Evolutionary conservation across 2,329 filamentous ascomycete species (phyloP).

Genomic region (Pyricularia sp.): DNA sequence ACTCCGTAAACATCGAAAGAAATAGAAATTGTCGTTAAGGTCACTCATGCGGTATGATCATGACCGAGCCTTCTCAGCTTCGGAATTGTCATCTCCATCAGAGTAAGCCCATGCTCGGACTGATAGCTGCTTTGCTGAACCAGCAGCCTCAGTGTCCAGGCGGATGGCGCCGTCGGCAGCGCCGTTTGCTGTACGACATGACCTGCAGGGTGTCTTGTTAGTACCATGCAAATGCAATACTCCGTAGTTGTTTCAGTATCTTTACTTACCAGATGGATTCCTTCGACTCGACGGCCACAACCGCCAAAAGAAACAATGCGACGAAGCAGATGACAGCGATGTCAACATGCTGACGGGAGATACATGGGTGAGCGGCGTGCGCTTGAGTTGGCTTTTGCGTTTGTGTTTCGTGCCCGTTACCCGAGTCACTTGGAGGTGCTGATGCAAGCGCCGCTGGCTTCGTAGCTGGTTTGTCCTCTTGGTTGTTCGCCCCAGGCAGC

Average conservation of each 20-base stretch:
- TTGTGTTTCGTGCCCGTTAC: neutral
- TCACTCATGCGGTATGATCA: neutral
- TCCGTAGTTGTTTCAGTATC: neutral
- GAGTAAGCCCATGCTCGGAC: neutral
- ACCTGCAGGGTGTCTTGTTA: neutral
- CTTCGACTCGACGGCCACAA: constrained; percentile 20
- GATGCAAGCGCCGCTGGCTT: neutral
- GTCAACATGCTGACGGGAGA: neutral
- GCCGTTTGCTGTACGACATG: neutral
- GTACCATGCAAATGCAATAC: neutral
- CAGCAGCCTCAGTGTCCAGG: neutral
- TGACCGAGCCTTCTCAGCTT: neutral
- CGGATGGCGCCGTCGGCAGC: neutral
- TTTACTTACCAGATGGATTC: constrained; percentile 13
- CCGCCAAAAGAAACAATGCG: constrained; percentile 18
- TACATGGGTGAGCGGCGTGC: neutral
- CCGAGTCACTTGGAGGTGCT: neutral
- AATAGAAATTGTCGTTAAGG: neutral
- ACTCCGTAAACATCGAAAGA: neutral
- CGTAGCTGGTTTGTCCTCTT: neutral
- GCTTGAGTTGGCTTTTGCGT: neutral
- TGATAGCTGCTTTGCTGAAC: neutral
- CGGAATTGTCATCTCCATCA: constrained; percentile 4
- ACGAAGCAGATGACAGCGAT: constrained; percentile 17
- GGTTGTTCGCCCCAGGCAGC: neutral